Evolutionary conservation across 306 rosid species (phyloP), one percentile per base, ranked within the genome.

Genomic region (Castanea sativa): DNA sequence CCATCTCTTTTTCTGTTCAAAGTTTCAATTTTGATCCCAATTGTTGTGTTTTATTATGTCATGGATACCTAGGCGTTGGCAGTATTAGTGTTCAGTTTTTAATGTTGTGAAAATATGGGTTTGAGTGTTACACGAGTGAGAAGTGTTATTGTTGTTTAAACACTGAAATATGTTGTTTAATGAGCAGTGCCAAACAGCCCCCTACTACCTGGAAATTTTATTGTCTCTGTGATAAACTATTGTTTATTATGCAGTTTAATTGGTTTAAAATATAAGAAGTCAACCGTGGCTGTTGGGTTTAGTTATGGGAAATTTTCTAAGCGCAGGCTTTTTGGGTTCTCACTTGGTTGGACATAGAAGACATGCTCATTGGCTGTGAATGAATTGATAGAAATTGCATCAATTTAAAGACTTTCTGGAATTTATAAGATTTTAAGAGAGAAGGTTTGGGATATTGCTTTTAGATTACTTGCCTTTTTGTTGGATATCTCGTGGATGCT

Each of bases 1-100:
- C 76, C 81, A 15, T 71, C 21, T 84, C 73, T 75, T 23, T 53
- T 10, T 73, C 59, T 84, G 21, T 23, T 49, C 53, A 49, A 49
- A 49, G 11, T 35, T 68, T 19, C n/a, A 68, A 35, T 2, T 71
- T 80, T 80, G 52, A 59, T 78, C 38, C 43, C 5, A 23, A 21
- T 76, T 67, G 18, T 33, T 41, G 52, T 55, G 2, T 16, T 12
- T 49, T 49, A 10, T 49, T 49, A 25, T 10, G 25, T 8, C 27
- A 9, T 41, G 25, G 75, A 18, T n/a, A 13, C 23, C 25, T 16
- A 2, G 27, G 27, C 27, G 27, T 25, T 1, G 27, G 27, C 27
- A 25, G 27, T 25, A 25, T 25, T 25, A 1, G 1, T 25, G 27
- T 25, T 25, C 27, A 25, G 27, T 25, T 25, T 25, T 1, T 25